phyloP scores from a whole-genome alignment of 2,329 filamentous ascomycete species.

The Thelonectria olida region DNA sequence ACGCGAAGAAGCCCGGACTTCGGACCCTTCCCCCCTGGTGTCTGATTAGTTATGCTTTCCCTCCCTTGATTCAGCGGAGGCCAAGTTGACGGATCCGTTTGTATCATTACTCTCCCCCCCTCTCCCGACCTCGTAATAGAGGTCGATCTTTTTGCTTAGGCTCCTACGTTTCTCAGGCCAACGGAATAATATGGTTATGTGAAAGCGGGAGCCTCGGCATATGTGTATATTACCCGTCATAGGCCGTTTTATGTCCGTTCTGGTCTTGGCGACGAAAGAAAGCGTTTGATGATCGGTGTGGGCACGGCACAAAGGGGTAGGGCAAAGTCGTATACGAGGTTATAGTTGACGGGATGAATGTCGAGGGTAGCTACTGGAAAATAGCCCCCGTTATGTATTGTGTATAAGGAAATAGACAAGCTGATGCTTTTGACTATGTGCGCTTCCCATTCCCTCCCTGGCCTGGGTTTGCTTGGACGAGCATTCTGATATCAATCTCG shows the following conservation, averaged over 20 bases:
- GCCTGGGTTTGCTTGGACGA: not conserved
- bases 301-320: slow-evolving; percentile 13
- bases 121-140: slow-evolving; percentile 15
- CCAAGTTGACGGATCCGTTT: slow-evolving; percentile 10
- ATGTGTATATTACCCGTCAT: slow-evolving; percentile 42
- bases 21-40: slow-evolving; percentile 34
- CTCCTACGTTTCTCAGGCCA: not conserved
- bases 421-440: slow-evolving; percentile 25
- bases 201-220: slow-evolving; percentile 21
- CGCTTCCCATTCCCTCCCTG: not conserved
- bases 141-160: slow-evolving; percentile 8
- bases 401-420: slow-evolving; percentile 47
- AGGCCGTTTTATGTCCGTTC: slow-evolving; percentile 27
- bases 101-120: slow-evolving; percentile 20
- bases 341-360: slow-evolving; percentile 37
- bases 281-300: slow-evolving; percentile 25
- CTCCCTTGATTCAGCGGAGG: slow-evolving; percentile 34
- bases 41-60: slow-evolving; percentile 43
- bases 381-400: slow-evolving; percentile 40
- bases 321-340: slow-evolving; percentile 22
- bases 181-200: not conserved
- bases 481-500: not conserved
- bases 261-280: slow-evolving; percentile 25
- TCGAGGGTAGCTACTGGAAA: slow-evolving; percentile 29
- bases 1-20: slow-evolving; percentile 32